These are phyloP conservation scores for Microbotryomycetes sp. DNA, from an alignment of 1,284 basidiomycete species.

Conservation along the genomic window DNA sequence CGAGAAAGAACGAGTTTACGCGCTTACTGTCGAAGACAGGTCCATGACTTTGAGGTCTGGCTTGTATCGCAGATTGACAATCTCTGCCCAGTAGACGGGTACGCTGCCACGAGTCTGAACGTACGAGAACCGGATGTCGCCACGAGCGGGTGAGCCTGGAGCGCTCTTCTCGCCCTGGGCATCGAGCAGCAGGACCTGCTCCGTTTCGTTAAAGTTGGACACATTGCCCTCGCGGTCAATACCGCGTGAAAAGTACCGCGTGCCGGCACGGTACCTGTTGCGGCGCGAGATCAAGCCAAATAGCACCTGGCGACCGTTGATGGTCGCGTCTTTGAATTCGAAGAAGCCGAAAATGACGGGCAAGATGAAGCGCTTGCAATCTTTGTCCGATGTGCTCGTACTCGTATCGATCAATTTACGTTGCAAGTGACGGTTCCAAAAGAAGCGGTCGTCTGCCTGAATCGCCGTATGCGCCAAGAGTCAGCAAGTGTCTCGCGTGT, in stretches of 20 bases:
- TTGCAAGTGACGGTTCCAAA: slow-evolving; percentile 90
- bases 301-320: slow-evolving; percentile 73
- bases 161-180: slow-evolving; percentile 45
- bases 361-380: slow-evolving; percentile 77
- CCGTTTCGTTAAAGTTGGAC: slow-evolving; percentile 46
- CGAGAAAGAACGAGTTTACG: too few relatives aligned
- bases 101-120: slow-evolving; percentile 92
- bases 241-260: slow-evolving; percentile 93
- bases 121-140: slow-evolving; percentile 55
- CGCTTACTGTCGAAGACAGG: slow-evolving; percentile 67
- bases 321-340: slow-evolving; percentile 67
- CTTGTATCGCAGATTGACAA: slow-evolving; percentile 93
- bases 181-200: slow-evolving; percentile 62
- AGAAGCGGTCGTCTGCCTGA: slow-evolving; percentile 90
- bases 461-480: slow-evolving; percentile 25
- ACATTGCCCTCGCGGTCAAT: slow-evolving; percentile 60
- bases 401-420: slow-evolving; percentile 61
- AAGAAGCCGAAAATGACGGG: slow-evolving; percentile 90
- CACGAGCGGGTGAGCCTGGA: slow-evolving; percentile 38
- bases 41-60: slow-evolving; percentile 98
- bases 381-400: slow-evolving; percentile 48
- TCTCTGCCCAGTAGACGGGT: slow-evolving; percentile 93
- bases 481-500: neutral
- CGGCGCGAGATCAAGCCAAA: slow-evolving; percentile 86
- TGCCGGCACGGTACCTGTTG: slow-evolving; percentile 87